These are phyloP conservation scores for Cubamyces lactineus DNA, from an alignment of 768 basidiomycete species.

Conservation along the genomic window DNA sequence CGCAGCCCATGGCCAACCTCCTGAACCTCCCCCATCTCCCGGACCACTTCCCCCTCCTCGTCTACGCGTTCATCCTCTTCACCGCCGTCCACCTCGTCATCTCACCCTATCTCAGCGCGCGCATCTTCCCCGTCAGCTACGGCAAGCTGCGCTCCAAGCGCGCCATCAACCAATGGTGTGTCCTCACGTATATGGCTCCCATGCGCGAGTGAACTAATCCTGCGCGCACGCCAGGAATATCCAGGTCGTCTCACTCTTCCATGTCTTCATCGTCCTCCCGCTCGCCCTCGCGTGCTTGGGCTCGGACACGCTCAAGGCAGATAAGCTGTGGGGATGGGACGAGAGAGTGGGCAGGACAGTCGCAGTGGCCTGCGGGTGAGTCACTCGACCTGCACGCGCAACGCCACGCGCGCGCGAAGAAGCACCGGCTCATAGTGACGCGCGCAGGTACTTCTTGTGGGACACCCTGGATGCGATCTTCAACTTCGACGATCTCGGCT, in stretches of 20 bases:
- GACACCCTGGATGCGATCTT: constrained; percentile 72
- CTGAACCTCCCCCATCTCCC: constrained; percentile 60
- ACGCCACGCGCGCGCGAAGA: background rate
- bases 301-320: constrained; percentile 49
- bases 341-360: constrained; percentile 55
- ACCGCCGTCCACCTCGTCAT: constrained; percentile 58
- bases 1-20: constrained; percentile 29
- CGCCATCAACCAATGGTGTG: constrained; percentile 65
- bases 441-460: constrained; percentile 77
- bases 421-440: constrained; percentile 1
- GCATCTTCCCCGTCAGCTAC: constrained; percentile 54
- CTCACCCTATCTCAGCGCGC: constrained; percentile 55
- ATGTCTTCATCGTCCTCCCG: constrained; percentile 69
- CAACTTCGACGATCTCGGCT: constrained; percentile 71
- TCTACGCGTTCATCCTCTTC: constrained; percentile 60
- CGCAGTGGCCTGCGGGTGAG: constrained; percentile 74
- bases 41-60: constrained; percentile 55
- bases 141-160: constrained; percentile 45
- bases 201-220: background rate
- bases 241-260: constrained; percentile 73
- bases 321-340: constrained; percentile 81
- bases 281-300: constrained; percentile 59
- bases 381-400: constrained; percentile 6
- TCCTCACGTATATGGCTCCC: constrained; percentile 2
- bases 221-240: constrained; percentile 54